phyloP scores from a whole-genome alignment of 768 basidiomycete genomes.

The Phylloporus rhodoxanthus region DNA sequence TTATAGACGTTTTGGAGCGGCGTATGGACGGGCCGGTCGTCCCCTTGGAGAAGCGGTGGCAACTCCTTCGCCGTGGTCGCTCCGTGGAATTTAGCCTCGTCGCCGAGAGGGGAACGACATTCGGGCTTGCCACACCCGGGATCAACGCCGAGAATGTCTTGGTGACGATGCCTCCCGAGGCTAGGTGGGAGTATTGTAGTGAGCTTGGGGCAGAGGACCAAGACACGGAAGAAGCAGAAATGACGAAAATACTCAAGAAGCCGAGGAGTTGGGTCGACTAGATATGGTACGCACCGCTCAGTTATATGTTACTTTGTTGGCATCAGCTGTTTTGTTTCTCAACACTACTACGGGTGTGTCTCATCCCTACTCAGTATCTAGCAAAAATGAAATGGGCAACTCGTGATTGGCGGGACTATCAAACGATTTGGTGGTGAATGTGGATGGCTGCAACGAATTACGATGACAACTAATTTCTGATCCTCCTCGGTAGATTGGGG shows the following conservation, averaged over 20 bases:
- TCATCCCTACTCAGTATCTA: too few relatives aligned
- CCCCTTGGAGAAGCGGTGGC: constrained; percentile 39
- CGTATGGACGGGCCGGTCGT: constrained; percentile 29
- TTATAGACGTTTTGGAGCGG: constrained; percentile 39
- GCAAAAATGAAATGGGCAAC: too few relatives aligned
- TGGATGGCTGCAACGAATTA: too few relatives aligned
- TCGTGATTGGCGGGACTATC: too few relatives aligned
- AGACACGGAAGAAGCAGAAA: constrained; percentile 44
- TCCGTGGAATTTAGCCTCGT: constrained; percentile 62
- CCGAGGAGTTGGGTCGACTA: constrained; percentile 16
- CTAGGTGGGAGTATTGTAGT: constrained; percentile 64
- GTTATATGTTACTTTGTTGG: too few relatives aligned
- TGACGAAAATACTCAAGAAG: constrained; percentile 43
- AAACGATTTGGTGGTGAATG: too few relatives aligned
- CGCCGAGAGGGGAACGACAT: constrained; percentile 66
- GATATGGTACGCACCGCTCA: background rate
- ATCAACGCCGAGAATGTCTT: constrained; percentile 60
- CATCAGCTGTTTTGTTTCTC: too few relatives aligned
- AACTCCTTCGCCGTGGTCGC: constrained; percentile 45
- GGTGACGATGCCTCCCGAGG: constrained; percentile 59
- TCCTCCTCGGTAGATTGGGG: too few relatives aligned
- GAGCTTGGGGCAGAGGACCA: constrained; percentile 44
- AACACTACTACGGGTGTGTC: too few relatives aligned
- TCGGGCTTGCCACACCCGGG: constrained; percentile 55
- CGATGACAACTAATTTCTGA: too few relatives aligned